Percentiles rank a stretch among this genome's conserved stretches.
These are phyloP conservation scores for Vanderwaltozyma tropicalis DNA, from an alignment of 805 yeast species.

Conservation along the genomic window DNA sequence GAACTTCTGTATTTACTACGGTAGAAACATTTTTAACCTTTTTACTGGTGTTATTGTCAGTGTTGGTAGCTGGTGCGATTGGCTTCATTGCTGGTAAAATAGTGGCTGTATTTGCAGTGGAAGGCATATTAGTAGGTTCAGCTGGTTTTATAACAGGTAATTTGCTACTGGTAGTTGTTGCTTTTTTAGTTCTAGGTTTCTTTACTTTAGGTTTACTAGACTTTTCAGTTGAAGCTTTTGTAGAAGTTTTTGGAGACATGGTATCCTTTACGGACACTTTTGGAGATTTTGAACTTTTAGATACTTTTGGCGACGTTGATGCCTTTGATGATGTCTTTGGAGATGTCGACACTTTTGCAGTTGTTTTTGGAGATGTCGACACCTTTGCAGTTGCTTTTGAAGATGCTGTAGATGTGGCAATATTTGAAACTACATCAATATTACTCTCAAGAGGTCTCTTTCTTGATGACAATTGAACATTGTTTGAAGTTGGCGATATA, in stretches of 20 bases:
- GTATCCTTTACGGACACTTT: not conserved
- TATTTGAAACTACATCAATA: no score
- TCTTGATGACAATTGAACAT: not conserved
- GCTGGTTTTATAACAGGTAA: not conserved
- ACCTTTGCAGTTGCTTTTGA: no score
- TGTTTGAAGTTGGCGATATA: not conserved
- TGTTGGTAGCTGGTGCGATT: not conserved
- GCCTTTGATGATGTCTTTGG: constrained; percentile 10
- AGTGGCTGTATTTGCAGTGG: not conserved
- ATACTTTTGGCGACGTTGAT: no score
- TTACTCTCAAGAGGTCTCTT: constrained; percentile 3
- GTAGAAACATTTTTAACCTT: no score
- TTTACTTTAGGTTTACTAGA: not conserved
- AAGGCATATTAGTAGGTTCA: not conserved
- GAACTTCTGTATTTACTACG: no score
- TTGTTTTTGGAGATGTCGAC: no score
- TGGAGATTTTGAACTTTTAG: not conserved
- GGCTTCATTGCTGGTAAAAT: not conserved
- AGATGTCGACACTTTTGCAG: no score
- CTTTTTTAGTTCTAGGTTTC: not conserved
- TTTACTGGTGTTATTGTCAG: no score
- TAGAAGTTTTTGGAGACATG: not conserved
- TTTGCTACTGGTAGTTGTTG: not conserved
- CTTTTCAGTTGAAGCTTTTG: not conserved
- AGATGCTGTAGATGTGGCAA: constrained; percentile 7